These are phyloP conservation scores for Venturia carpophila DNA, from an alignment of 2,329 filamentous ascomycete species.

Conservation along the genomic window DNA sequence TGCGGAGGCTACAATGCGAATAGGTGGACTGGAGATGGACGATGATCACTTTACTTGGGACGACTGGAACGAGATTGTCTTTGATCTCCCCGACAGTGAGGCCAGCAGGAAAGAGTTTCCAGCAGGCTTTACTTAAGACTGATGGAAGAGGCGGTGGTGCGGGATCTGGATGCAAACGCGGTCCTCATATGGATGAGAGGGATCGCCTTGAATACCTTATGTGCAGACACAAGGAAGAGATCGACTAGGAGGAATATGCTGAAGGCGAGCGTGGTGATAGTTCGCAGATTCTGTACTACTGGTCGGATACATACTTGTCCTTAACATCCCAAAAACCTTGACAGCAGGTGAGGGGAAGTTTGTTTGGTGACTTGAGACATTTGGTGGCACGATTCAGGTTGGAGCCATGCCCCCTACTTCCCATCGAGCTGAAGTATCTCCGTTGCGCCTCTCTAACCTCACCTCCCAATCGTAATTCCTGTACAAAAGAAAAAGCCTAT, in stretches of 20 bases:
- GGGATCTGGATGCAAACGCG: not conserved
- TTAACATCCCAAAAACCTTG: too few species aligned
- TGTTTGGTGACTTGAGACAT: too few species aligned
- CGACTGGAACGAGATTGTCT: not conserved
- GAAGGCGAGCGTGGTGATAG: not conserved
- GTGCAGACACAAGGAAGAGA: not conserved
- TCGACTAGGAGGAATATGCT: not conserved
- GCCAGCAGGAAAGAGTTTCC: not conserved
- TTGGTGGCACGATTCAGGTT: not conserved
- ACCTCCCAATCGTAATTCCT: not conserved
- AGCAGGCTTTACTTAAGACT: not conserved
- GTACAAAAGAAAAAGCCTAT: not conserved
- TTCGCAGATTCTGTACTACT: not conserved
- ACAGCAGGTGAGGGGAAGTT: too few species aligned
- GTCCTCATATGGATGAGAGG: not conserved
- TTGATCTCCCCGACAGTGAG: not conserved
- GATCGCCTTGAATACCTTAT: not conserved
- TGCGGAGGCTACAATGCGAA: not conserved
- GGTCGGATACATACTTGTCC: not conserved
- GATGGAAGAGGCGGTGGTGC: not conserved
- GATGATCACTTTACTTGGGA: not conserved
- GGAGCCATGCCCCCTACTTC: not conserved
- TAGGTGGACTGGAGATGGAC: not conserved
- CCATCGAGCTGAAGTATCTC: not conserved
- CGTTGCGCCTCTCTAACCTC: not conserved